phyloP scores from a whole-genome alignment of 768 basidiomycete genomes.

The Russula ochroleuca region DNA sequence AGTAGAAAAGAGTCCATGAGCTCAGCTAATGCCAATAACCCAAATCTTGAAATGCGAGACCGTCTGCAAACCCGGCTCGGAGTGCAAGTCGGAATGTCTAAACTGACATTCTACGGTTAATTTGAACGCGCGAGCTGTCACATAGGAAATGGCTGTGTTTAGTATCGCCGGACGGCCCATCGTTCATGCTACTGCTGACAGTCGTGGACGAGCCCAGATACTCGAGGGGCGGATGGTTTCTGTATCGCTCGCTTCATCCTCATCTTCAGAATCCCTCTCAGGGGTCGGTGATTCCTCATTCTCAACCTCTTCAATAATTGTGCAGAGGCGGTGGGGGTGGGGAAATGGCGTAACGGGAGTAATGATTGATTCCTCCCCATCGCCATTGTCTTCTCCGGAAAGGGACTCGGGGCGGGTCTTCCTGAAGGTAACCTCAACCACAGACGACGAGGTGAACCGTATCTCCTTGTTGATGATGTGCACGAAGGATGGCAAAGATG shows the following conservation, averaged over 20 bases:
- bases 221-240: conserved; percentile 13
- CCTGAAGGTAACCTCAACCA: conserved; percentile 6
- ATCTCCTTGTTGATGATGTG: background rate
- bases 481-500: background rate
- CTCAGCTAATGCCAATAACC: conserved; percentile 9
- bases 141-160: background rate
- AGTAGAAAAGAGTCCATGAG: conserved; percentile 17
- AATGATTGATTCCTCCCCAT: background rate
- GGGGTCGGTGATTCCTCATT: background rate
- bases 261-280: background rate
- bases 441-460: conserved; percentile 3
- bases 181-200: background rate
- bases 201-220: background rate
- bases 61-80: background rate
- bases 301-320: conserved; percentile 13
- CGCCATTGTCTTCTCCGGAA: background rate
- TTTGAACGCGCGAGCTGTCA: background rate
- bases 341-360: conserved; percentile 11
- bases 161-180: background rate
- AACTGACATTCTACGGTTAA: conserved; percentile 11
- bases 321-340: conserved; percentile 14
- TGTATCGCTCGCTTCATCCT: conserved; percentile 7
- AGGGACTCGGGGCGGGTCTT: conserved; percentile 2
- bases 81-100: background rate
- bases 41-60: conserved; percentile 1